Percentiles rank a stretch among this genome's conserved stretches.
phyloP scores from a whole-genome alignment of 2,329 filamentous ascomycete species.

The Diaporthe sp. region DNA sequence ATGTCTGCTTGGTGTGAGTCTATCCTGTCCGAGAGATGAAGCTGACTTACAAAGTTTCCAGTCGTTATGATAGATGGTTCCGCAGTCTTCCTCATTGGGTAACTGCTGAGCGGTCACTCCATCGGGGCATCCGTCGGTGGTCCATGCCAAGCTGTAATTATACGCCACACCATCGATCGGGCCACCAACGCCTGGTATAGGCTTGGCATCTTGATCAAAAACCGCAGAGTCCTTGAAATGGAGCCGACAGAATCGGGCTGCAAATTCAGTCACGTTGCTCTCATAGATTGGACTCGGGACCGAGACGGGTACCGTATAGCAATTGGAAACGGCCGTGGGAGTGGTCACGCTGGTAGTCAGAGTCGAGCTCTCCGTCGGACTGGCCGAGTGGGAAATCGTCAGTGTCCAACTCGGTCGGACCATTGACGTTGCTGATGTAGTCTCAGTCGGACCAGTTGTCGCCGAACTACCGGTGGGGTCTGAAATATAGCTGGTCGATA shows the following conservation, averaged over 20 bases:
- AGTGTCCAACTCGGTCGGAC: background rate
- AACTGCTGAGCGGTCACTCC: background rate
- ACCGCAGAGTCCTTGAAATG: background rate
- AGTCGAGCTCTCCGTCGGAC: background rate
- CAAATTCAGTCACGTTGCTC: background rate
- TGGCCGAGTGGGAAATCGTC: background rate
- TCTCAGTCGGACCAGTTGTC: background rate
- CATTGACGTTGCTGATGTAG: background rate
- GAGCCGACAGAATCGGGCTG: background rate
- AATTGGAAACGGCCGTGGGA: background rate
- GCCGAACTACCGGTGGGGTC: background rate
- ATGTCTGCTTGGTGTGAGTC: background rate
- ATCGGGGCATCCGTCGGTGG: background rate
- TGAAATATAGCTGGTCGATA: background rate
- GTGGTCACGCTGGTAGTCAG: background rate
- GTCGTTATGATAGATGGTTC: background rate
- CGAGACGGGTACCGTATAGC: background rate
- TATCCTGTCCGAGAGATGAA: background rate
- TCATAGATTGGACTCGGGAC: background rate
- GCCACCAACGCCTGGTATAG: background rate
- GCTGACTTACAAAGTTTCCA: background rate
- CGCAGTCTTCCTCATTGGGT: background rate
- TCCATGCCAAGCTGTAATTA: background rate
- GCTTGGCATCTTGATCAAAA: background rate
- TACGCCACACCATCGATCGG: background rate